Evolutionary conservation across 306 rosid species (phyloP).

Genomic region (Acacia acuminata): DNA sequence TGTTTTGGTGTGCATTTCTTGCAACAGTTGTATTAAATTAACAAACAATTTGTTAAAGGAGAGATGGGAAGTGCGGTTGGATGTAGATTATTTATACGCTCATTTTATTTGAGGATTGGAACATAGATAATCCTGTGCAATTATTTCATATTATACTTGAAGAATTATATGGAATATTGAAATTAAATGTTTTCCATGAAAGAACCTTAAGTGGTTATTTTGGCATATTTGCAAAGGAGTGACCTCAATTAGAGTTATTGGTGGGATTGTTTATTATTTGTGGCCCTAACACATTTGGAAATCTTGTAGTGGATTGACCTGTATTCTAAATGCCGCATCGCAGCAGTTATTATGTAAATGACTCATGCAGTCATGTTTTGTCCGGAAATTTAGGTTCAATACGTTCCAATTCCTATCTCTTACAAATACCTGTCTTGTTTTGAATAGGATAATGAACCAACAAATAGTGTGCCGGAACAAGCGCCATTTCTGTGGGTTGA

Average conservation of each 20-base stretch:
- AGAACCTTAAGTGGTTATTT: background rate
- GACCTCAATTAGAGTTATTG: background rate
- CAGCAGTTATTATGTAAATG: background rate
- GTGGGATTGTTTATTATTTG: conserved; percentile 4
- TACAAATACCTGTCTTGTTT: background rate
- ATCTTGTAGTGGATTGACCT: background rate
- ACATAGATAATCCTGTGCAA: conserved; percentile 15
- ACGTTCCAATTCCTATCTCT: background rate
- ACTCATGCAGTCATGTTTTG: background rate
- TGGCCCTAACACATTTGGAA: background rate
- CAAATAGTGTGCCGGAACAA: background rate
- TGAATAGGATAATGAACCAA: conserved; percentile 5
- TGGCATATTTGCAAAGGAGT: conserved; percentile 14
- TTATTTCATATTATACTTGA: background rate
- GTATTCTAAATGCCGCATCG: background rate
- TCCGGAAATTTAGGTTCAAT: background rate
- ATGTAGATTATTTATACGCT: conserved; percentile 9
- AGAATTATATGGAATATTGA: conserved; percentile 1
- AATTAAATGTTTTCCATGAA: conserved; percentile 6
- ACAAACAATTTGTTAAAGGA: conserved; percentile 13
- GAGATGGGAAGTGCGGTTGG: conserved; percentile 4
- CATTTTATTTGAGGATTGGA: background rate
- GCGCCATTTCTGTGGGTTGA: background rate
- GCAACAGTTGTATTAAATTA: conserved; percentile 4
- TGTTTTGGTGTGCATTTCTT: conserved; percentile 7